Base-by-base conservation (phyloP, 1,284 basidiomycete genomes). In the Exsudoporus floridanus region DNA sequence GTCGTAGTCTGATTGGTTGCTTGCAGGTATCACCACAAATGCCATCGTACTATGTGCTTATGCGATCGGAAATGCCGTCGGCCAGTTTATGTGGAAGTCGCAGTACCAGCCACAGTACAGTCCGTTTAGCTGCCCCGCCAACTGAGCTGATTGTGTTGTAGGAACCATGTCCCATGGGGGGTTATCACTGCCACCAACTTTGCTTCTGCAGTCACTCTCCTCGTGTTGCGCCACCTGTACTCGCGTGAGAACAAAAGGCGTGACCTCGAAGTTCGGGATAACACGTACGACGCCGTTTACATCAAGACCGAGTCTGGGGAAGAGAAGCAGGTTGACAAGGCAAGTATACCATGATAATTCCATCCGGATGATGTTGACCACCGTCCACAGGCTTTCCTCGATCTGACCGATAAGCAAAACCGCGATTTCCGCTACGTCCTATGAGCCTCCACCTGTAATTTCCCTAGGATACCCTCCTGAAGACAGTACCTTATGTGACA, bases 71-170 rank as follows among this genome's bases (percentile, higher is more conserved):
- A 91, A 92, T 64, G 81, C 87, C 12, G 79, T 74, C 3, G 81
- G 86, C 10, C 86, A 87, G 19, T 84, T 88, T 66, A 88, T 89
- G 83, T 91, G 88, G 88, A 80, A 87, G 68, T 73, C 76, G 33
- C 66, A 81, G 65, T 89, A 87, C 63, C 73, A 77, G 50, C 85
- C 88, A 55, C 75, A 86, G 83, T 84, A 76, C 58, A 64, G 56
- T 37, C 21, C 31, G 10, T 43, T 35, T 43, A 25, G 33, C 42
- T 18, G 9, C 37, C 48, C 14, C 41, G 21, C 37, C 28, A 12
- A 47, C 44, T 2, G n/a, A 43, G 43, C 43, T 56, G 14, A 61
- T 14, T n/a, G 7, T 40, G 18, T 30, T 49, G 4, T 50, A 83
- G 80, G 40, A 83, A 83, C 57, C 83, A 81, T 57, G 63, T 88